Percentiles rank a stretch among this genome's conserved stretches.
phyloP scores from a whole-genome alignment of 805 yeast genomes.

The Ogataea henricii region DNA sequence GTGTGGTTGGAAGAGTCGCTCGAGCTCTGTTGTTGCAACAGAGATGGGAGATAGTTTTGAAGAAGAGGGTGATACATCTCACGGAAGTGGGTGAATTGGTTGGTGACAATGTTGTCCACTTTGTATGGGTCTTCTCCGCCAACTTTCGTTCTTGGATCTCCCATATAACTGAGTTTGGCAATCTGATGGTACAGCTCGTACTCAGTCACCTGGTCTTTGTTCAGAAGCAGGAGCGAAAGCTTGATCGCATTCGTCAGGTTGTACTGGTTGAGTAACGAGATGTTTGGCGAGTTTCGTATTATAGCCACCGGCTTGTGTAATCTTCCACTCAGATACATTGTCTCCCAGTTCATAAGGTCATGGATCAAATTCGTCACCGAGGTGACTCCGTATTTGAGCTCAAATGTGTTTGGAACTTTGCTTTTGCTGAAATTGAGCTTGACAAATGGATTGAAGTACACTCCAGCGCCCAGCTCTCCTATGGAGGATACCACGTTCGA shows the following conservation, averaged over 20 bases:
- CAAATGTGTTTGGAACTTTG: conserved; percentile 36
- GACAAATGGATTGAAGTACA: conserved; percentile 91
- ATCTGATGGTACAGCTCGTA: conserved; percentile 70
- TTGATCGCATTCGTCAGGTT: conserved; percentile 80
- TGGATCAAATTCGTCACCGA: conserved; percentile 57
- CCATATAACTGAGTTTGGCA: conserved; percentile 80
- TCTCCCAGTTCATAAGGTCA: conserved; percentile 83
- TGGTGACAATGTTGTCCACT: conserved; percentile 78
- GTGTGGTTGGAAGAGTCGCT: conserved; percentile 20
- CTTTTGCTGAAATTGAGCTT: conserved; percentile 43
- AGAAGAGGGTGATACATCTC: conserved; percentile 71
- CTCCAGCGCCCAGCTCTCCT: conserved; percentile 81
- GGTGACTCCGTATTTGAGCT: conserved; percentile 85
- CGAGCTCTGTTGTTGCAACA: conserved; percentile 24
- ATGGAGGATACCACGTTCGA: conserved; percentile 55
- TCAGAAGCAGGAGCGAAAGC: conserved; percentile 58
- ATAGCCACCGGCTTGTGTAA: conserved; percentile 91
- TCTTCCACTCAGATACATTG: conserved; percentile 88
- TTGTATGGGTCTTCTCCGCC: conserved; percentile 94
- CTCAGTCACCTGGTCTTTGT: conserved; percentile 36
- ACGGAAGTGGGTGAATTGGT: conserved; percentile 71
- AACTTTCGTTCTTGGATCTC: conserved; percentile 82
- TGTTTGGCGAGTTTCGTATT: conserved; percentile 61
- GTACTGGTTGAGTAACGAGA: conserved; percentile 68
- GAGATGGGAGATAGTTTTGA: conserved; percentile 41